Evolutionary conservation across 345 rosid species (phyloP), one percentile per base, ranked within the genome.

Genomic region (Gossypium turneri): DNA sequence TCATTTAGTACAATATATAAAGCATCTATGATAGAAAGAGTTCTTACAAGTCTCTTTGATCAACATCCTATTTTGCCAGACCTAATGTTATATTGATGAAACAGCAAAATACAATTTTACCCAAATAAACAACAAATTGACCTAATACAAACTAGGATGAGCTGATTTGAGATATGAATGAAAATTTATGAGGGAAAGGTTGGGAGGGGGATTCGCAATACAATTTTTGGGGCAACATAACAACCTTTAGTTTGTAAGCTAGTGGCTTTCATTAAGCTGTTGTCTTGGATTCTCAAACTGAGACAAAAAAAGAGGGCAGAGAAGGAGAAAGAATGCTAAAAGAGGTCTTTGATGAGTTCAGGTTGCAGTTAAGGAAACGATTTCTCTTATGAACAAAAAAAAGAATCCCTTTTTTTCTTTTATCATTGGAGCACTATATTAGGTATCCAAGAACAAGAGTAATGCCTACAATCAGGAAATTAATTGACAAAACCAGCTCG

Each of bases 11-110:
- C 25, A 52, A 69, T 27, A 51, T 51, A 27, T 69, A 10, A 17
- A 51, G 15, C 12, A 55, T 41, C 27, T 38, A 19, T 6, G 64
- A 53, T 19, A 16, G 73, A 34, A 56, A 13, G n/a, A 56, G 50
- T 55, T 71, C 41, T 34, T 25, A 65, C 76, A 72, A 45, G 53
- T 75, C 66, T 60, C 60, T 69, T 69, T 25, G 38, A 69, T 52
- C 65, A 69, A 55, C 10, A 41, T 44, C 56, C 72, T 68, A 43
- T 19, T 1, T 63, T 25, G 27, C 65, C 45, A 60, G 12, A 13
- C 56, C 58, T 25, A 48, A 15, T 1, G 12, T 10, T 4, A 63
- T 17, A 38, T 38, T 15, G 9, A 64, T 47, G 70, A 67, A 47
- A 47, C 19, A 9, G n/a, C 7, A 45, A 67, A 67, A 67, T 67